Evolutionary conservation across 305 asterid species (phyloP).

Genomic region (Petunia hybrid): DNA sequence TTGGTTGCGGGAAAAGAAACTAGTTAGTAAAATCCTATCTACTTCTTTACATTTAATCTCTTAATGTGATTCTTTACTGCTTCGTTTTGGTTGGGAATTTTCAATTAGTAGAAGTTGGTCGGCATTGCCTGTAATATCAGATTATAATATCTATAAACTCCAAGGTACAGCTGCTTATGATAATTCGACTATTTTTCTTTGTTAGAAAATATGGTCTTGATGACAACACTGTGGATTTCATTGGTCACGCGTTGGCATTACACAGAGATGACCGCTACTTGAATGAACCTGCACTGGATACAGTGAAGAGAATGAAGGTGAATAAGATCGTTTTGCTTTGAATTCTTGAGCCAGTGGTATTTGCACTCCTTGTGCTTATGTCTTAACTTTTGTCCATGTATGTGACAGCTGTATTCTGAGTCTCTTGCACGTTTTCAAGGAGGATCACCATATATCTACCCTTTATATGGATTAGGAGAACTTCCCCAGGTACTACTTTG

Average conservation of each 20-base stretch:
- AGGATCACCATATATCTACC: constrained; percentile 97
- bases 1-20: neutral
- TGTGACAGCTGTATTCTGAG: constrained; percentile 80
- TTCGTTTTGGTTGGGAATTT: neutral
- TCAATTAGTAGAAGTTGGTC: constrained; percentile 5
- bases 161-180: constrained; percentile 6
- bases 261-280: constrained; percentile 89
- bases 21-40: neutral
- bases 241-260: constrained; percentile 90
- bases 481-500: constrained; percentile 81
- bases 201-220: constrained; percentile 92
- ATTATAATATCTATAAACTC: neutral
- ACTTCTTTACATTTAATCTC: neutral
- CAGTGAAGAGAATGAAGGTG: constrained; percentile 93
- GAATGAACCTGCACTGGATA: constrained; percentile 82
- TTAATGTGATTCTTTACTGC: neutral
- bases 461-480: constrained; percentile 94
- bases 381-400: constrained; percentile 11
- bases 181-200: constrained; percentile 30
- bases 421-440: constrained; percentile 94
- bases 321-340: neutral
- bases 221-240: constrained; percentile 85
- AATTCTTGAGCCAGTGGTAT: neutral
- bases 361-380: constrained; percentile 1
- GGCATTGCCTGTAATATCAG: neutral